These are phyloP conservation scores for Myxozyma mucilagina DNA, from an alignment of 805 yeast species.

Conservation along the genomic window DNA sequence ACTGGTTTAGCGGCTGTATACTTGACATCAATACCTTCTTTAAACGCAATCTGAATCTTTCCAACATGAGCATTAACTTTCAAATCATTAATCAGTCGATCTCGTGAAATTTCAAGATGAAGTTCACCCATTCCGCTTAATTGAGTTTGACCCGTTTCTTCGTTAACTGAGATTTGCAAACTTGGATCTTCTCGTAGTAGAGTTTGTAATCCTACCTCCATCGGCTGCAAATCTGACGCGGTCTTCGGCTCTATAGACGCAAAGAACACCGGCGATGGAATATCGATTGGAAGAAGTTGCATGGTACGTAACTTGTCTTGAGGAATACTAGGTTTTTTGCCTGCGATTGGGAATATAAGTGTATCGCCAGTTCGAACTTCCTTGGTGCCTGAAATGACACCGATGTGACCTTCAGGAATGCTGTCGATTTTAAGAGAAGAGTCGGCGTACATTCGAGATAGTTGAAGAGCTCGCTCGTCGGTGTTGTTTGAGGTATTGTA, in stretches of 20 bases:
- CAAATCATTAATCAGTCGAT: constrained; percentile 75
- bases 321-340: constrained; percentile 23
- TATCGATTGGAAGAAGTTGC: constrained; percentile 66
- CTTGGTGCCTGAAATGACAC: constrained; percentile 76
- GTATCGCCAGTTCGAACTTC: constrained; percentile 90
- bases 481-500: constrained; percentile 70
- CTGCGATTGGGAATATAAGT: constrained; percentile 50
- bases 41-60: constrained; percentile 84
- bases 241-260: constrained; percentile 80
- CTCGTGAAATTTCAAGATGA: constrained; percentile 84
- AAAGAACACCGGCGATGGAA: constrained; percentile 93
- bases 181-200: constrained; percentile 91
- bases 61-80: constrained; percentile 81
- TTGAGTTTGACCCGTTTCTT: constrained; percentile 85
- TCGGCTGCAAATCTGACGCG: constrained; percentile 71
- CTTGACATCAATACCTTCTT: constrained; percentile 56
- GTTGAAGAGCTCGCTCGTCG: constrained; percentile 62
- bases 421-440: constrained; percentile 67
- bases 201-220: constrained; percentile 67
- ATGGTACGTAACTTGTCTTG: neutral
- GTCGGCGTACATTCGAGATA: constrained; percentile 87
- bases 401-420: constrained; percentile 79
- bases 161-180: constrained; percentile 63
- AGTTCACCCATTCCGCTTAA: constrained; percentile 97
- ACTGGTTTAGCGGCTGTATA: constrained; percentile 33